Evolutionary conservation across 768 basidiomycete species (phyloP).

Genomic region (Lactifluus echinatus): DNA sequence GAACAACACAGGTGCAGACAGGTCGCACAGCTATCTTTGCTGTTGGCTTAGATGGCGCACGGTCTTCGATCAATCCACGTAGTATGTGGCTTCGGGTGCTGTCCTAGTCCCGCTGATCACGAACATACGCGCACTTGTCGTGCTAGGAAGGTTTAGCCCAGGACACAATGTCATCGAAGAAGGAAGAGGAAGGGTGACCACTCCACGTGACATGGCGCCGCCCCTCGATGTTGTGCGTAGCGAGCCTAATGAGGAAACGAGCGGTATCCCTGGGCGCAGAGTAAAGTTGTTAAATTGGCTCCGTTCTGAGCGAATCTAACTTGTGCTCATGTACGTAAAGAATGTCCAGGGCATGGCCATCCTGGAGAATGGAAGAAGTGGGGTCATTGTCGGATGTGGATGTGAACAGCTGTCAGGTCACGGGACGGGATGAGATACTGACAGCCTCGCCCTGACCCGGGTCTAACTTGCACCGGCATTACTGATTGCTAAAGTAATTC

Average conservation of each 20-base stretch:
- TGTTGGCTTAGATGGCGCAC: too few relatives aligned
- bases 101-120: slow-evolving; percentile 24
- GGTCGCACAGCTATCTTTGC: too few relatives aligned
- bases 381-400: not conserved
- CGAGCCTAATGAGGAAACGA: not conserved
- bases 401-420: too few relatives aligned
- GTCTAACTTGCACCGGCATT: too few relatives aligned
- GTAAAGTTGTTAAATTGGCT: not conserved
- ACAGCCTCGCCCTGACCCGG: too few relatives aligned
- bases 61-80: too few relatives aligned
- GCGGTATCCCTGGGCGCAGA: not conserved
- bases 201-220: not conserved
- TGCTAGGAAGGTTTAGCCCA: slow-evolving; percentile 24
- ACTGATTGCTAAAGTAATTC: not conserved
- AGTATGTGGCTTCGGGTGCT: slow-evolving; percentile 22
- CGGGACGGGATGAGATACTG: not conserved
- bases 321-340: not conserved
- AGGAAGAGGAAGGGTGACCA: not conserved
- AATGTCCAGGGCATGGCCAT: too few relatives aligned
- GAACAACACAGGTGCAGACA: too few relatives aligned
- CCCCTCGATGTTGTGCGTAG: not conserved
- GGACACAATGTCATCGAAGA: not conserved
- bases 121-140: slow-evolving; percentile 24
- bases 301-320: not conserved
- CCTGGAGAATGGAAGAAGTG: not conserved